These are phyloP conservation scores for Yarrowia deformans DNA, from an alignment of 805 yeast genomes.

Conservation along the genomic window DNA sequence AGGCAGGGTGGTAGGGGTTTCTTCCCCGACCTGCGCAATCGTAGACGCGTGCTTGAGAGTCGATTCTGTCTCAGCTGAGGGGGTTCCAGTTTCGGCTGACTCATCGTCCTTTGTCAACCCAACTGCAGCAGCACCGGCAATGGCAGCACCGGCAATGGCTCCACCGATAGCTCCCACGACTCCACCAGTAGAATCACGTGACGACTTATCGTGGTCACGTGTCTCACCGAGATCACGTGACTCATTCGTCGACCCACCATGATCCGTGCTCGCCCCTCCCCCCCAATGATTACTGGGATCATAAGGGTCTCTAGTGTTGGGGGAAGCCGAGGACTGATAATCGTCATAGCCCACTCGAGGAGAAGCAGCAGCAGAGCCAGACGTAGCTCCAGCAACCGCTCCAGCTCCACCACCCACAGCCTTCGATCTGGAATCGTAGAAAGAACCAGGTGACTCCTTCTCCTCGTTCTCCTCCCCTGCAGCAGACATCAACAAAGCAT, in stretches of 20 bases:
- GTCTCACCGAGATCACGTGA: not conserved
- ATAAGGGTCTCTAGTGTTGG: slow-evolving; percentile 7
- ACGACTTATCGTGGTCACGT: too few relatives aligned
- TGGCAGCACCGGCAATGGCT: not conserved
- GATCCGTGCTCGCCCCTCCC: too few relatives aligned
- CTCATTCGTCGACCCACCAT: not conserved
- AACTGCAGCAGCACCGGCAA: not conserved
- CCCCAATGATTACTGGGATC: slow-evolving; percentile 28
- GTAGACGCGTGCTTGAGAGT: not conserved
- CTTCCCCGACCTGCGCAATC: slow-evolving; percentile 2
- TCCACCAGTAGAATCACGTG: not conserved
- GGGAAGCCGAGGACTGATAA: not conserved
- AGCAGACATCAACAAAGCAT: slow-evolving; percentile 24
- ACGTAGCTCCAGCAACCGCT: too few relatives aligned
- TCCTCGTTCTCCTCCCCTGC: slow-evolving; percentile 1
- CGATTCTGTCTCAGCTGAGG: too few relatives aligned
- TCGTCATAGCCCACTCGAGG: slow-evolving; percentile 15
- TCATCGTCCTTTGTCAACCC: not conserved
- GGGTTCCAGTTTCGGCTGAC: too few relatives aligned
- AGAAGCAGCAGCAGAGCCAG: slow-evolving; percentile 5
- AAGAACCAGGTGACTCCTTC: not conserved
- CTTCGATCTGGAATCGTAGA: slow-evolving; percentile 9
- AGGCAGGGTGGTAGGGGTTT: not conserved
- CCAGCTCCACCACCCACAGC: not conserved
- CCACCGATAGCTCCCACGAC: slow-evolving; percentile 4